Percentiles rank a stretch among this genome's conserved stretches.
Evolutionary conservation across 495 filamentous ascomycete species (phyloP).

Genomic region (Schizothecium vesticola): DNA sequence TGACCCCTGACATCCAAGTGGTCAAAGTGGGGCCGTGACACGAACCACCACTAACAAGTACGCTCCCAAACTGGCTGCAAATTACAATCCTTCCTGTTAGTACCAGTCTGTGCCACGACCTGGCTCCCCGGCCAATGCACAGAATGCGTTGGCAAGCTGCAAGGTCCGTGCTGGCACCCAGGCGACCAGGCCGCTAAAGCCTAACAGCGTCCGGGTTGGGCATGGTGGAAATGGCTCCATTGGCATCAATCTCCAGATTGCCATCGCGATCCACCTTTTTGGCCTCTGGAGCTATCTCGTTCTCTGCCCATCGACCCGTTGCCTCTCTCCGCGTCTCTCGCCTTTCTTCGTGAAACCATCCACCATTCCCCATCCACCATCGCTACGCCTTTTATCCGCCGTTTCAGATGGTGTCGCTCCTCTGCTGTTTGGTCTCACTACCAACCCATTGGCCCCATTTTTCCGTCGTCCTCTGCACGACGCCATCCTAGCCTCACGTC

Average conservation of each 20-base stretch:
- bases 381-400: conserved; percentile 8
- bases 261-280: not conserved
- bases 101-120: not conserved
- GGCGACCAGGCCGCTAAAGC: not conserved
- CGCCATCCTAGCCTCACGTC: not conserved
- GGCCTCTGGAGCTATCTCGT: not conserved
- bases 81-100: not conserved
- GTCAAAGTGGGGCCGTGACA: not conserved
- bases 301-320: not conserved
- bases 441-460: not conserved
- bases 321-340: not conserved
- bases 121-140: not conserved
- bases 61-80: not conserved
- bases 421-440: conserved; percentile 1
- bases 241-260: conserved; percentile 8
- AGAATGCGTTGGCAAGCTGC: not conserved
- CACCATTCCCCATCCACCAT: not conserved
- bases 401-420: conserved; percentile 12
- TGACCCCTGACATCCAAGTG: not conserved
- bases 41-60: not conserved
- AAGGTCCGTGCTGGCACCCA: not conserved
- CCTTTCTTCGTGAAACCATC: not conserved
- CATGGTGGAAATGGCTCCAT: not conserved
- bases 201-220: not conserved
- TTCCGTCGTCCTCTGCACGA: not conserved